Base-by-base conservation (phyloP, 352 stramenopile species). In the Aphanomyces cochlioides region DNA sequence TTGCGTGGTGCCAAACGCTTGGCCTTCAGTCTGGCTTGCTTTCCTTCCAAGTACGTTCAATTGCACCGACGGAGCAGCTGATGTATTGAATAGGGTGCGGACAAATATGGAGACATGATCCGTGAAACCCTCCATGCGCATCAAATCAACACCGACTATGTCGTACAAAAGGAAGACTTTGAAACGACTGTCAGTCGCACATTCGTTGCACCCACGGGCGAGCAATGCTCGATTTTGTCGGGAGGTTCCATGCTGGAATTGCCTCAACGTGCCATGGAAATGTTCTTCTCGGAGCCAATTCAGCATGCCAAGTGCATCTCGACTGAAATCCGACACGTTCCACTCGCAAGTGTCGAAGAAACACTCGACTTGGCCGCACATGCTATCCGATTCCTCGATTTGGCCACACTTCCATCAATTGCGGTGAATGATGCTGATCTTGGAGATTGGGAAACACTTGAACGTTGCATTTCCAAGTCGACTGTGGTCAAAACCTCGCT, bases 101-200 rank as follows among this genome's bases (percentile, higher is more conserved):
- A 70, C 28, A 70, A 70, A 37, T 70, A 70, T 47, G 64, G 64
- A 19, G 64, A 70, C 40, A 70, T 70, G 64, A 70, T 70, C 47
- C 64, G 64, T 15, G 64, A 70, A 61, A 70, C 47, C 6, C 28
- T 70, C 40, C 48, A 56, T 12, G 43, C 56, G 21, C 64, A 70
- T 36, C 53, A 70, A 54, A 58, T 70, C 17, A 70, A 56, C 64
- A 70, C 64, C 36, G 64, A 70, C 48, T 70, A 54, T 34, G 21
- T 70, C 17, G 64, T 70, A 7, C 64, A 70, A 39, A 70, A 70
- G 17, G 64, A 70, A 34, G 64, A 70, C 15, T 70, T 70, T 70
- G 64, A 60, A 41, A 56, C 45, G 1, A 61, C 64, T 13, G 64
- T 70, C 40, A 39, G 28, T 17, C 48, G 43, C 7, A 70, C 64